phyloP scores from a whole-genome alignment of 306 rosid genomes.

The Amphicarpaea edgeworthii region DNA sequence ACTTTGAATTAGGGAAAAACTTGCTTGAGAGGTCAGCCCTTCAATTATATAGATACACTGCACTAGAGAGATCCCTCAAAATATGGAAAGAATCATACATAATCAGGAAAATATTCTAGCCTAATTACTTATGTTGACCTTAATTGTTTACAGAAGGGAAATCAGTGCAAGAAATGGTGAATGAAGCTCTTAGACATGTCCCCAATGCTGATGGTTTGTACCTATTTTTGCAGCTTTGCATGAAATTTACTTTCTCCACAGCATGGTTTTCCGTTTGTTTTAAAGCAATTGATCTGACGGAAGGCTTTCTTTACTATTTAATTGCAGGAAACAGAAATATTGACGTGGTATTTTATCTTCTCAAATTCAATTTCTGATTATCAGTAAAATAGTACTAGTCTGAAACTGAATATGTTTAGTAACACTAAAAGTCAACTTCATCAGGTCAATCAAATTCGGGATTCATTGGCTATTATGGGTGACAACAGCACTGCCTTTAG shows the following conservation, averaged over 20 bases:
- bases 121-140: slow-evolving; percentile 17
- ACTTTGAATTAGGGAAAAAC: background rate
- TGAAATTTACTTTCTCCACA: slow-evolving; percentile 28
- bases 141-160: slow-evolving; percentile 77
- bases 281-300: slow-evolving; percentile 42
- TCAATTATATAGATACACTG: background rate
- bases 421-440: slow-evolving; percentile 46
- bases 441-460: slow-evolving; percentile 96
- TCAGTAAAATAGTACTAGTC: slow-evolving; percentile 37
- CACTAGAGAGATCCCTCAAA: background rate
- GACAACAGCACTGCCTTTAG: slow-evolving; percentile 95
- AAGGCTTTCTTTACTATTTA: slow-evolving; percentile 41
- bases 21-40: slow-evolving; percentile 9
- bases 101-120: background rate
- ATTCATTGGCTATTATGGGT: slow-evolving; percentile 95
- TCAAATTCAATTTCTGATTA: slow-evolving; percentile 42
- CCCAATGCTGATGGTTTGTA: slow-evolving; percentile 82
- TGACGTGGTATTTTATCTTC: slow-evolving; percentile 70
- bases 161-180: slow-evolving; percentile 92
- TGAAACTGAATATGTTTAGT: slow-evolving; percentile 29
- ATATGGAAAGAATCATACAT: background rate
- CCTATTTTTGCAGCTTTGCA: slow-evolving; percentile 23
- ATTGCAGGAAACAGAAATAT: slow-evolving; percentile 94
- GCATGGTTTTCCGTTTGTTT: slow-evolving; percentile 29
- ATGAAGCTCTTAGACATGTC: slow-evolving; percentile 83